Evolutionary conservation across 345 rosid genomes (phyloP).

Genomic region (Sapria himalayana): DNA sequence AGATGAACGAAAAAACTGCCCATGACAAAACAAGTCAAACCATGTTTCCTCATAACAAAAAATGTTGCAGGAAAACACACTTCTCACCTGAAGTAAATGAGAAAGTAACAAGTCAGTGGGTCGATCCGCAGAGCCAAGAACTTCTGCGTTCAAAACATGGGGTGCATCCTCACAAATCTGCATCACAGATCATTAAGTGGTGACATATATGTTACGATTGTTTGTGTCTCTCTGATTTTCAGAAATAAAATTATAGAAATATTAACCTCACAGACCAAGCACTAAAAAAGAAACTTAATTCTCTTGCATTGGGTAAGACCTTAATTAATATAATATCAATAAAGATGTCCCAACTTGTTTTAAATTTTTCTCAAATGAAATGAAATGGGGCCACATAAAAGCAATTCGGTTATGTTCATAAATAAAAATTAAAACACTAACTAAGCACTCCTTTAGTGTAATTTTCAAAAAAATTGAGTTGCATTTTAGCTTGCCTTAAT

Average conservation of each 20-base stretch:
- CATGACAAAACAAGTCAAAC: slow-evolving; percentile 9
- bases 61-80: slow-evolving; percentile 4
- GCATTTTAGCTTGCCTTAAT: too few species aligned
- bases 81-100: slow-evolving; percentile 49
- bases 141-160: slow-evolving; percentile 65
- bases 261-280: too few species aligned
- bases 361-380: too few species aligned
- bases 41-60: background rate
- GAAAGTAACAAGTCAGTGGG: slow-evolving; percentile 74
- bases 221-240: too few species aligned
- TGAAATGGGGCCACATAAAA: too few species aligned
- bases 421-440: too few species aligned
- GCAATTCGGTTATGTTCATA: too few species aligned
- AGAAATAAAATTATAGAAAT: too few species aligned
- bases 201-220: too few species aligned
- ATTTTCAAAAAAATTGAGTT: too few species aligned
- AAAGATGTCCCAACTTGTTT: too few species aligned
- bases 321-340: background rate
- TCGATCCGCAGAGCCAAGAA: slow-evolving; percentile 71
- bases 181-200: slow-evolving; percentile 2
- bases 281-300: background rate
- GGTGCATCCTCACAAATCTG: slow-evolving; percentile 96
- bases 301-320: background rate
- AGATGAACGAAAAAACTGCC: slow-evolving; percentile 83
- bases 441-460: too few species aligned